Evolutionary conservation across 2,329 filamentous ascomycete genomes (phyloP), one percentile per base, ranked within the genome.

Genomic region (Albophoma yamanashiensis): DNA sequence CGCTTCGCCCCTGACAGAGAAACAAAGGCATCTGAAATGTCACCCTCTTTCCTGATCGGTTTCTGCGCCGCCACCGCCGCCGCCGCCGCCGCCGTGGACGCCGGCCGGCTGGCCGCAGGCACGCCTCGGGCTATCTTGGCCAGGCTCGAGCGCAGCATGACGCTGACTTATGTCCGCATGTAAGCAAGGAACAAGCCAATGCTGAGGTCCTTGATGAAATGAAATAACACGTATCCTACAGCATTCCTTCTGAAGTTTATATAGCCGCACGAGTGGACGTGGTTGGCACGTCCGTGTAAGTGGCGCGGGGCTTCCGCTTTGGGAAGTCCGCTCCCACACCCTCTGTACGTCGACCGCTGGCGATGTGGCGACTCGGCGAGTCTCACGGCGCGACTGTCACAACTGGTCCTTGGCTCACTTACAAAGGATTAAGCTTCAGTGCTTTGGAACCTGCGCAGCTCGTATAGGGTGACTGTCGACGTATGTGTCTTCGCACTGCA

Each of bases 11-110:
- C 81, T 0, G 82, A 83, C 2, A 88, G 72, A 0, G 84, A 87
- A 0, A 79, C 79, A 60, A 88, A 88, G 1, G 83, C 74, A 58
- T 84, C 83, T 0, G 84, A 84, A 40, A 88, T 87, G 63, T 86
- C 79, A 3, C 85, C 85, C 64, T 84, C 82, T 45, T 80, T 77
- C 64, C 84, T 85, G 15, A 64, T 22, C 12, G 64, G 58, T 38
- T 38, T 61, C n/a, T 61, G 57, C 45, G 58, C 20, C 9, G 27
- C 5, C 27, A 20, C 40, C 40, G 17, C 5, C 27, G 42, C 40
- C 40, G 17, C 42, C 8, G 57, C 56, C 2, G 64, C 45, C 8
- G 65, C 61, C 25, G 61, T 62, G 12, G 59, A 59, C 8, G 53
- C 55, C 39, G 60, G 38, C 34, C 58, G 12, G 43, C 25, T 15